A percentile compares a stretch with the other conserved stretches of the same genome.
These are phyloP conservation scores for Nidularia pulvinata DNA, from an alignment of 768 basidiomycete genomes.

Conservation along the genomic window DNA sequence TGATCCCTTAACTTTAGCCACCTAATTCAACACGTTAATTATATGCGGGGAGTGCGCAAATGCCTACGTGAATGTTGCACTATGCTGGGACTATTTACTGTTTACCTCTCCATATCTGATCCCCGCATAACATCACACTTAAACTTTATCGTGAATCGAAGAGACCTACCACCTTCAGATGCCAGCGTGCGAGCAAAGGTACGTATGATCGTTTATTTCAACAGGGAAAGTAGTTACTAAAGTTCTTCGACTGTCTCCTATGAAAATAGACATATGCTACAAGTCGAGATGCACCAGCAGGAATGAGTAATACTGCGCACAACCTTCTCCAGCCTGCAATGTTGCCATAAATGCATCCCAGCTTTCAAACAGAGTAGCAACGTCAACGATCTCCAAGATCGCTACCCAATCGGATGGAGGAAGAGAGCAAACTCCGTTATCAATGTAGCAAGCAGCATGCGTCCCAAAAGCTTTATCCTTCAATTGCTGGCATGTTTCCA, in stretches of 20 bases:
- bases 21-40: too few relatives aligned
- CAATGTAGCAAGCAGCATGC: slow-evolving; percentile 32
- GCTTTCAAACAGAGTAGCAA: slow-evolving; percentile 21
- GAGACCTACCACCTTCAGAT: too few relatives aligned
- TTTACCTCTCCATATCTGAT: too few relatives aligned
- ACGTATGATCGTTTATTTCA: too few relatives aligned
- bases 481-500: slow-evolving; percentile 23
- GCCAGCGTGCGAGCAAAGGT: too few relatives aligned
- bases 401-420: slow-evolving; percentile 26
- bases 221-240: too few relatives aligned
- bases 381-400: slow-evolving; percentile 28
- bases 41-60: too few relatives aligned
- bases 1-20: too few relatives aligned
- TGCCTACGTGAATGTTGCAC: too few relatives aligned
- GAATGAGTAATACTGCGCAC: slow-evolving; percentile 15
- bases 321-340: slow-evolving; percentile 17
- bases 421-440: slow-evolving; percentile 34
- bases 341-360: slow-evolving; percentile 23
- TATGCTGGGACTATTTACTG: too few relatives aligned
- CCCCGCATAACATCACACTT: too few relatives aligned
- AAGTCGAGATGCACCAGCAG: not conserved
- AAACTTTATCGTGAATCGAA: too few relatives aligned
- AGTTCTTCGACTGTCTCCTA: not conserved
- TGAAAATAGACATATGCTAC: not conserved
- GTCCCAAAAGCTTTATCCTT: slow-evolving; percentile 30